Percentiles rank a stretch among this genome's conserved stretches.
phyloP scores from a whole-genome alignment of 805 yeast species.

The Debaryomyces tyrocola region DNA sequence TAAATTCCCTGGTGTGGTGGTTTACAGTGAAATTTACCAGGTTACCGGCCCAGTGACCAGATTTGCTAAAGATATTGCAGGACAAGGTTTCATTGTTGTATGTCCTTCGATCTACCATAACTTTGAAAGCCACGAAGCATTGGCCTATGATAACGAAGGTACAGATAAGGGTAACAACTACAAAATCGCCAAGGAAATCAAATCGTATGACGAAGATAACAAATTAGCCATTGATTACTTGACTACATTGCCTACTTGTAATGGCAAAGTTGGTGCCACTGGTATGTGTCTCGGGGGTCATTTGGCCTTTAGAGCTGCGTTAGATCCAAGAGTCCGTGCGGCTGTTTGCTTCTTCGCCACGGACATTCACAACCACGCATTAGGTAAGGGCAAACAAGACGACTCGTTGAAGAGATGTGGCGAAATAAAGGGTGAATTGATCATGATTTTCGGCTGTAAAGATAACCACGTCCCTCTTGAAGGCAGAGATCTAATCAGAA shows the following conservation, averaged over 20 bases:
- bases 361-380: constrained; percentile 67
- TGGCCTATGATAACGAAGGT: constrained; percentile 69
- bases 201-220: constrained; percentile 76
- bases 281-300: constrained; percentile 91
- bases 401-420: constrained; percentile 60
- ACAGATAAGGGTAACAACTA: constrained; percentile 72
- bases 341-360: constrained; percentile 79
- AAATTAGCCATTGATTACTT: constrained; percentile 63
- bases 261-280: constrained; percentile 74
- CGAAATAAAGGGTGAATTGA: constrained; percentile 59
- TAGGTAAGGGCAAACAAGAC: constrained; percentile 64
- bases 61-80: constrained; percentile 75
- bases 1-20: constrained; percentile 77
- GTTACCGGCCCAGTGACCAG: constrained; percentile 80
- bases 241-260: constrained; percentile 56
- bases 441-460: constrained; percentile 73
- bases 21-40: constrained; percentile 79
- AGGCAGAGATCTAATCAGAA: constrained; percentile 72
- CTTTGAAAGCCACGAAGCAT: constrained; percentile 61
- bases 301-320: constrained; percentile 67
- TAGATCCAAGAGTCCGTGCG: constrained; percentile 64
- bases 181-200: constrained; percentile 65
- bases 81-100: constrained; percentile 77
- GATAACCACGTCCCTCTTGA: constrained; percentile 80
- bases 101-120: constrained; percentile 81